Percentiles rank a stretch among this genome's conserved stretches.
phyloP scores from a whole-genome alignment of 2,329 filamentous ascomycete genomes.

The Monascus ruber region DNA sequence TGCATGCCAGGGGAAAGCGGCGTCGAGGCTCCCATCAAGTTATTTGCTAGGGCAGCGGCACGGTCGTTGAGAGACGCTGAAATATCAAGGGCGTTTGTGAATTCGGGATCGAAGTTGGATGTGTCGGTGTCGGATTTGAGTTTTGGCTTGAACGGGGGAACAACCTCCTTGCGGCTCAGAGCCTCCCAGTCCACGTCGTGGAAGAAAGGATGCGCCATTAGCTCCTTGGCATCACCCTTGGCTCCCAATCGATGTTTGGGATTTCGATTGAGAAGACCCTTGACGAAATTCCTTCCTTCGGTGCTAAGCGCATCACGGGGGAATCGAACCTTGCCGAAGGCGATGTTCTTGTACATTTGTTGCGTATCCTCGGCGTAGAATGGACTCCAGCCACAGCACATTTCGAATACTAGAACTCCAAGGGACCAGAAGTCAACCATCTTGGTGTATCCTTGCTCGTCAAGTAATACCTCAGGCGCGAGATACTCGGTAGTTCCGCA shows the following conservation, averaged over 20 bases:
- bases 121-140: slow-evolving; percentile 92
- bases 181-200: slow-evolving; percentile 85
- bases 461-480: slow-evolving; percentile 85
- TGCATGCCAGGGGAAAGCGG: slow-evolving; percentile 91
- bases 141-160: slow-evolving; percentile 95
- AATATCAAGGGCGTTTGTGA: slow-evolving; percentile 84
- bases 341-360: slow-evolving; percentile 99
- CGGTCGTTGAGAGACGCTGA: slow-evolving; percentile 83
- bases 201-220: slow-evolving; percentile 94
- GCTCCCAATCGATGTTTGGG: slow-evolving; percentile 90
- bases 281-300: slow-evolving; percentile 95
- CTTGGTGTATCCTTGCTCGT: slow-evolving; percentile 96
- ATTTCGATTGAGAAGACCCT: slow-evolving; percentile 92
- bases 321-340: slow-evolving; percentile 95
- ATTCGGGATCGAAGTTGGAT: slow-evolving; percentile 97
- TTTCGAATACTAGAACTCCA: slow-evolving; percentile 94
- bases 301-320: slow-evolving; percentile 87
- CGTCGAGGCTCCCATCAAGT: slow-evolving; percentile 72
- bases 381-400: slow-evolving; percentile 99
- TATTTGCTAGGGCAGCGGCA: slow-evolving; percentile 72
- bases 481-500: slow-evolving; percentile 97
- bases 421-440: slow-evolving; percentile 99
- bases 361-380: slow-evolving; percentile 99
- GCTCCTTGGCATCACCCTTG: slow-evolving; percentile 79
- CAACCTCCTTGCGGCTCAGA: slow-evolving; percentile 78